These are phyloP conservation scores for Nemania abortiva DNA, from an alignment of 2,329 filamentous ascomycete species.

Conservation along the genomic window DNA sequence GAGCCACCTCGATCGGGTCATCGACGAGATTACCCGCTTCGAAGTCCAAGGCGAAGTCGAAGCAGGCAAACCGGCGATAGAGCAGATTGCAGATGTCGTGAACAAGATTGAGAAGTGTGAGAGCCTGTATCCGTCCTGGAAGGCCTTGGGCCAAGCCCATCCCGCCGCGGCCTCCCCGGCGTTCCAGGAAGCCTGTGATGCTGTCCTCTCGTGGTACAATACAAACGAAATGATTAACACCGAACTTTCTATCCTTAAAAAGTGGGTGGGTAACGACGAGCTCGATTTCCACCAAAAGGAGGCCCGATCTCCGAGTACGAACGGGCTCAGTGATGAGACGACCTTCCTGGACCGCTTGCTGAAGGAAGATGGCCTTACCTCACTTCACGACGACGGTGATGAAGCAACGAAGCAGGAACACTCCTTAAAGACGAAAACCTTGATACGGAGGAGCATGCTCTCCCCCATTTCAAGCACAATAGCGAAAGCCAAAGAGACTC, in stretches of 20 bases:
- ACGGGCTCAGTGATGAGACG: slow-evolving; percentile 86
- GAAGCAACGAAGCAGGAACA: slow-evolving; percentile 52
- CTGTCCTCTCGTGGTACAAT: slow-evolving; percentile 96
- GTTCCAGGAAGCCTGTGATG: slow-evolving; percentile 86
- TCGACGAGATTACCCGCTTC: slow-evolving; percentile 93
- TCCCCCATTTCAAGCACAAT: slow-evolving; percentile 87
- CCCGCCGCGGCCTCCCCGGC: slow-evolving; percentile 79
- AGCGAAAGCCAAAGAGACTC: slow-evolving; percentile 89
- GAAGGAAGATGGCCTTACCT: slow-evolving; percentile 95
- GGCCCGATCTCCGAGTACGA: slow-evolving; percentile 73
- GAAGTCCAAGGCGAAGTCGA: slow-evolving; percentile 94
- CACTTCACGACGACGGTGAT: slow-evolving; percentile 79
- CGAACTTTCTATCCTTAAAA: slow-evolving; percentile 88
- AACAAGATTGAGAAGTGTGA: slow-evolving; percentile 92
- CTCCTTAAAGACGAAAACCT: slow-evolving; percentile 56
- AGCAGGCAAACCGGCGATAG: slow-evolving; percentile 85
- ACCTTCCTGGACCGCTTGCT: slow-evolving; percentile 94
- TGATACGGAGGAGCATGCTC: slow-evolving; percentile 78
- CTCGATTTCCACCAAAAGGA: slow-evolving; percentile 87
- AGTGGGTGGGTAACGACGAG: slow-evolving; percentile 97
- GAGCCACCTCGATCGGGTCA: slow-evolving; percentile 74
- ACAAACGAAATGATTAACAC: slow-evolving; percentile 97
- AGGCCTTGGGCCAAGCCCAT: slow-evolving; percentile 79
- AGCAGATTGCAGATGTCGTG: slow-evolving; percentile 92
- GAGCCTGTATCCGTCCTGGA: slow-evolving; percentile 83